A percentile compares a stretch with the other conserved stretches of the same genome.
phyloP scores from a whole-genome alignment of 225 moss, liverwort and hornwort genomes.

The Neckera pumila region DNA sequence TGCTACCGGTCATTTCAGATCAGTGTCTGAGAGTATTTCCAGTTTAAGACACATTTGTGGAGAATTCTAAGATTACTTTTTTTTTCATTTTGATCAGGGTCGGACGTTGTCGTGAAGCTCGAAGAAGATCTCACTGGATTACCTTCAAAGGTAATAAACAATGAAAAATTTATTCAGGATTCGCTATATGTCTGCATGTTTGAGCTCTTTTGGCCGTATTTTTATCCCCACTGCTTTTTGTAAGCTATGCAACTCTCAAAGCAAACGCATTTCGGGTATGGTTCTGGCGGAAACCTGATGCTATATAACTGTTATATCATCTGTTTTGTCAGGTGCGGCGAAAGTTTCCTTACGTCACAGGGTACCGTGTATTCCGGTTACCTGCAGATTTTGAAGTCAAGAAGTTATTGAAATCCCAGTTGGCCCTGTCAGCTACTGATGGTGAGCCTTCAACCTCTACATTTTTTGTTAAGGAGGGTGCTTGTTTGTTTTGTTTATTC shows the following conservation, averaged over 20 bases:
- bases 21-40: background rate
- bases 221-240: background rate
- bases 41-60: background rate
- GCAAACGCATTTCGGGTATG: background rate
- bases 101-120: slow-evolving; percentile 41
- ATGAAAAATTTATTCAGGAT: background rate
- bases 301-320: background rate
- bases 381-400: slow-evolving; percentile 37
- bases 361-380: slow-evolving; percentile 61
- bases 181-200: background rate
- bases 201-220: background rate
- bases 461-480: background rate
- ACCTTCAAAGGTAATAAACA: slow-evolving; percentile 21
- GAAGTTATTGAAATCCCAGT: slow-evolving; percentile 67
- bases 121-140: slow-evolving; percentile 54
- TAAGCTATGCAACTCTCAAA: background rate
- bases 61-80: background rate
- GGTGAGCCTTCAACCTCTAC: slow-evolving; percentile 14
- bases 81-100: slow-evolving; percentile 29
- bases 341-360: slow-evolving; percentile 69
- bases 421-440: slow-evolving; percentile 58
- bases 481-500: background rate
- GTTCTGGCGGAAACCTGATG: background rate
- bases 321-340: slow-evolving; percentile 38
- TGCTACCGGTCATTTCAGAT: background rate